phyloP scores from a whole-genome alignment of 1,284 basidiomycete genomes.

The Boletellus deceptivus region DNA sequence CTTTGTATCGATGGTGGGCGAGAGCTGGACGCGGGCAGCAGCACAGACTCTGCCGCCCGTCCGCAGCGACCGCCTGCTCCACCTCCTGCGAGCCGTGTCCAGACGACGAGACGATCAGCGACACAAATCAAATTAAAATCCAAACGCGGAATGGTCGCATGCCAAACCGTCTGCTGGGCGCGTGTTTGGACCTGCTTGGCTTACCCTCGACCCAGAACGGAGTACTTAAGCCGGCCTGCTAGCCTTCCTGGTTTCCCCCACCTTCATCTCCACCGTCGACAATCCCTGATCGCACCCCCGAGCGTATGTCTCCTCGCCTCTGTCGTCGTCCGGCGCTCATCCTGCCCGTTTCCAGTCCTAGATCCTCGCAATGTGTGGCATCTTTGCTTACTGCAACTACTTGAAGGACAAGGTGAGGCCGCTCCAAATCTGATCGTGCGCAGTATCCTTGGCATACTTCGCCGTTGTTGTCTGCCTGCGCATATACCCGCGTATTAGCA shows the following conservation, averaged over 20 bases:
- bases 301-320: constrained; percentile 17
- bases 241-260: constrained; percentile 18
- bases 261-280: constrained; percentile 22
- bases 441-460: neutral
- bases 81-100: constrained; percentile 13
- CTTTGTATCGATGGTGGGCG: neutral
- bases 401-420: constrained; percentile 85
- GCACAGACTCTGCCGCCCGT: neutral
- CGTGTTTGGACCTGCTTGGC: constrained; percentile 32
- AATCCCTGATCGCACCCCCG: constrained; percentile 1
- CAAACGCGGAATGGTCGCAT: constrained; percentile 2
- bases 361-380: constrained; percentile 75
- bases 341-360: neutral
- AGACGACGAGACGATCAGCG: constrained; percentile 18
- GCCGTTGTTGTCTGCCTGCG: constrained; percentile 8
- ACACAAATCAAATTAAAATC: constrained; percentile 12
- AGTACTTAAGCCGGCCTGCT: constrained; percentile 30
- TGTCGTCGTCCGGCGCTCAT: constrained; percentile 2
- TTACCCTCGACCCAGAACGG: constrained; percentile 29
- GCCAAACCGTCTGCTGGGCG: neutral
- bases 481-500: constrained; percentile 16
- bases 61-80: constrained; percentile 10
- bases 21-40: neutral
- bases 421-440: constrained; percentile 9
- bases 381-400: constrained; percentile 94